A percentile compares a stretch with the other conserved stretches of the same genome.
Conservation (phyloP, 257 asterid species). For the Solanum peruvianum region DNA sequence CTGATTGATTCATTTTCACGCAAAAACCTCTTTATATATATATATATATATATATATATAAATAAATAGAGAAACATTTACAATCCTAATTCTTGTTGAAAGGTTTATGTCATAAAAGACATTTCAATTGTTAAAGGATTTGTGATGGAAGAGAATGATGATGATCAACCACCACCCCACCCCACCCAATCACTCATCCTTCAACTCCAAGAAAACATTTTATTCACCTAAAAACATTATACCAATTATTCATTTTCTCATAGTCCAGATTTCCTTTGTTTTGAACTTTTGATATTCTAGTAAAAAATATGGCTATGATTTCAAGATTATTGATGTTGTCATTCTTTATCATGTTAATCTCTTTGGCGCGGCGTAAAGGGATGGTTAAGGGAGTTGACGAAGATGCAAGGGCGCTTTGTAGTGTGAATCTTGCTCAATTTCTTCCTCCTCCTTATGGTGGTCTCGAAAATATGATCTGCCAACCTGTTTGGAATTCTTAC, state of each 20-base stretch:
- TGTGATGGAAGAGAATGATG: slow-evolving; percentile 19
- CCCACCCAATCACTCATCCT: not conserved
- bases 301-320: not conserved
- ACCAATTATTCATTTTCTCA: not conserved
- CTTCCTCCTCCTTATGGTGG: slow-evolving; percentile 80
- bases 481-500: slow-evolving; percentile 75
- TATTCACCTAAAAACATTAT: not conserved
- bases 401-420: slow-evolving; percentile 30
- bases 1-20: no score
- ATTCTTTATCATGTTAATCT: not conserved
- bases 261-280: not conserved
- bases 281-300: slow-evolving; percentile 1
- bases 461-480: slow-evolving; percentile 61
- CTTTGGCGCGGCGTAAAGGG: slow-evolving; percentile 1
- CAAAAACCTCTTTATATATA: no score
- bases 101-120: slow-evolving; percentile 7
- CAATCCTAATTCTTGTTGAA: not conserved
- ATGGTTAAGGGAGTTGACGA: not conserved
- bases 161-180: slow-evolving; percentile 38
- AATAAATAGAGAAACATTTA: not conserved
- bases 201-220: slow-evolving; percentile 1
- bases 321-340: not conserved
- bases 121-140: not conserved
- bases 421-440: slow-evolving; percentile 46
- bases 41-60: no score